Conservation (phyloP, 108 stramenopile species). For the Cylindrotheca fusiformis region DNA sequence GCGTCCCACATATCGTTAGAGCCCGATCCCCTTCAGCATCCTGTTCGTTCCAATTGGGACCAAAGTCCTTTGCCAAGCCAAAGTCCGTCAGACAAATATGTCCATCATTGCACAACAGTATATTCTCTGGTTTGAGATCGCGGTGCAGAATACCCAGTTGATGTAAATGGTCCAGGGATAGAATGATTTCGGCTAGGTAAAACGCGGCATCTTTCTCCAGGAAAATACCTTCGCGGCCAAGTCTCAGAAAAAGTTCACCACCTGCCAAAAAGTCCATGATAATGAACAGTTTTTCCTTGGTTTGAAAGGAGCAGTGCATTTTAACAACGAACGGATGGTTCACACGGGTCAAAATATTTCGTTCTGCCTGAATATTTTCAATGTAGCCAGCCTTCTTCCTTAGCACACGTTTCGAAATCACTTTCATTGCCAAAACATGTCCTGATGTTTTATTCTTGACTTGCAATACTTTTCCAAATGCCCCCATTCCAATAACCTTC, state of each 20-base stretch:
- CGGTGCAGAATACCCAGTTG: slow-evolving; percentile 89
- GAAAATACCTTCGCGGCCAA: slow-evolving; percentile 82
- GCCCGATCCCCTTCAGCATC: slow-evolving; percentile 53
- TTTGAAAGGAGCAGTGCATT: slow-evolving; percentile 97
- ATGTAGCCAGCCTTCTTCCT: slow-evolving; percentile 74
- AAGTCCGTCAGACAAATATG: slow-evolving; percentile 96
- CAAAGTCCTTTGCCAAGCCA: slow-evolving; percentile 93
- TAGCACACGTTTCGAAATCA: slow-evolving; percentile 92
- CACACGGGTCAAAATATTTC: slow-evolving; percentile 91
- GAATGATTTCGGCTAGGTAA: slow-evolving; percentile 95
- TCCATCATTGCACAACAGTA: slow-evolving; percentile 87
- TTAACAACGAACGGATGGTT: slow-evolving; percentile 95
- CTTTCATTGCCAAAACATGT: slow-evolving; percentile 94
- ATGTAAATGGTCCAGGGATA: slow-evolving; percentile 93
- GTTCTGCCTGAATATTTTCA: slow-evolving; percentile 87
- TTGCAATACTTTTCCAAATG: slow-evolving; percentile 98
- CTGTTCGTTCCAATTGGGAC: slow-evolving; percentile 21
- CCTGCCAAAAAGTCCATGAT: slow-evolving; percentile 97
- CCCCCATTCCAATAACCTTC: slow-evolving; percentile 95
- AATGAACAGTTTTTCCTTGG: slow-evolving; percentile 90
- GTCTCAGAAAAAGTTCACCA: slow-evolving; percentile 91
- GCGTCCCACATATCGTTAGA: slow-evolving; percentile 83
- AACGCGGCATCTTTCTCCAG: slow-evolving; percentile 84
- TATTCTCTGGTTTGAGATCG: slow-evolving; percentile 95
- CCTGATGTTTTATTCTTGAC: slow-evolving; percentile 76